Evolutionary conservation across 331 rosid genomes (phyloP).

Genomic region (Quercus lobata): DNA sequence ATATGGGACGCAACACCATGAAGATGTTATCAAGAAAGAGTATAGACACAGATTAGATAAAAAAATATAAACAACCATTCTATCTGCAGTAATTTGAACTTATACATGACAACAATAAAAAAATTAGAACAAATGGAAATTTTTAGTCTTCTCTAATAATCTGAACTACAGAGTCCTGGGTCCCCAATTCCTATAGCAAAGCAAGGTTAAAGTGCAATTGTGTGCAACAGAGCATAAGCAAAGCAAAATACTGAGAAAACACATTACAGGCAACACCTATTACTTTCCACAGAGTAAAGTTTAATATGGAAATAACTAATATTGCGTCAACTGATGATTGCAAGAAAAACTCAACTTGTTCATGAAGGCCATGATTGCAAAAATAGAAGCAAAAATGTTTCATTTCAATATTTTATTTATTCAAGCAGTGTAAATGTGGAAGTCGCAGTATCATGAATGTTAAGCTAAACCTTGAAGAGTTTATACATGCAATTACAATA

Average conservation of each 20-base stretch:
- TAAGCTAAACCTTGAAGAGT: slow-evolving; percentile 7
- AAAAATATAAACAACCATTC: neutral
- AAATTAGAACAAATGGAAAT: neutral
- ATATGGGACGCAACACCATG: neutral
- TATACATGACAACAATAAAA: neutral
- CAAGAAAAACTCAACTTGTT: neutral
- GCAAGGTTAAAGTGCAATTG: neutral
- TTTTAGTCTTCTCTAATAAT: neutral
- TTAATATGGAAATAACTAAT: neutral
- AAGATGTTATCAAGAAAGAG: neutral
- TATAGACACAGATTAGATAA: neutral
- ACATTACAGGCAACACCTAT: too few relatives aligned
- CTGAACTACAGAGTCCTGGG: too few relatives aligned
- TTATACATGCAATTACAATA: neutral
- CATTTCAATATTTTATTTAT: neutral
- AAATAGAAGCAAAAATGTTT: neutral
- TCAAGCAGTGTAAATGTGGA: neutral
- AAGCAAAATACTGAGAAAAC: neutral
- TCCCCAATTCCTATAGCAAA: neutral
- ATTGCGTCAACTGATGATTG: neutral
- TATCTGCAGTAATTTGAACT: neutral
- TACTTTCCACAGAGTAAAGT: too few relatives aligned
- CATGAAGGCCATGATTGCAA: neutral
- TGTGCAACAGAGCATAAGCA: neutral
- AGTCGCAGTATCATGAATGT: neutral